Conservation (phyloP, 1,139 yeast genomes). For the Taphrina deformans region DNA sequence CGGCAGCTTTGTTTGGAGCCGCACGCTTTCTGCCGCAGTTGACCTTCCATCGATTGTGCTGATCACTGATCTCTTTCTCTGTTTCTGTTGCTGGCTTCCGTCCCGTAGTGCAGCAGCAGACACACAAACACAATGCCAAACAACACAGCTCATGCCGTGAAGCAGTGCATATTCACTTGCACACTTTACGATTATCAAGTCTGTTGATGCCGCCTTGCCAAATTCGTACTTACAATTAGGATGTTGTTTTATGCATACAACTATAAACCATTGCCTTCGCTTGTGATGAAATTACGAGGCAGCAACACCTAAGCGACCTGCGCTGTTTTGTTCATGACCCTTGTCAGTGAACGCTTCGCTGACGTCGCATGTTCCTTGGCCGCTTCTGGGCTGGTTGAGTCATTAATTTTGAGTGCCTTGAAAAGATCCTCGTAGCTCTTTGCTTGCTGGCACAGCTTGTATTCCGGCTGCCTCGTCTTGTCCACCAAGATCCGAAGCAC, state of each 20-base stretch:
- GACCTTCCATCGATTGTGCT: neutral
- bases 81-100: neutral
- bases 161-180: too few species aligned
- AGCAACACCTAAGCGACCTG: neutral
- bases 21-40: neutral
- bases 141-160: too few species aligned
- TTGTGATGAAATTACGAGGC: neutral
- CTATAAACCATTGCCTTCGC: neutral
- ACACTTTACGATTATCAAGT: too few species aligned
- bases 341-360: neutral
- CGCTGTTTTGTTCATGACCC: neutral
- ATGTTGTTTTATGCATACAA: neutral
- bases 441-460: conserved; percentile 58
- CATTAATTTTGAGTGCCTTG: conserved; percentile 37
- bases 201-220: neutral
- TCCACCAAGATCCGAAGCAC: conserved; percentile 79
- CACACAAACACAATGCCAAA: too few species aligned
- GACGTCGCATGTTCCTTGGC: neutral
- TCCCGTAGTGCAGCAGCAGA: too few species aligned
- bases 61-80: neutral
- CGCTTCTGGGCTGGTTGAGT: neutral
- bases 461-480: conserved; percentile 54
- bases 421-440: conserved; percentile 59
- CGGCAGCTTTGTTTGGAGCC: neutral
- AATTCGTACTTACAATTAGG: neutral